Conservation (phyloP, 2,329 filamentous ascomycete species). For the Paracorniculantispora psalliotae region DNA sequence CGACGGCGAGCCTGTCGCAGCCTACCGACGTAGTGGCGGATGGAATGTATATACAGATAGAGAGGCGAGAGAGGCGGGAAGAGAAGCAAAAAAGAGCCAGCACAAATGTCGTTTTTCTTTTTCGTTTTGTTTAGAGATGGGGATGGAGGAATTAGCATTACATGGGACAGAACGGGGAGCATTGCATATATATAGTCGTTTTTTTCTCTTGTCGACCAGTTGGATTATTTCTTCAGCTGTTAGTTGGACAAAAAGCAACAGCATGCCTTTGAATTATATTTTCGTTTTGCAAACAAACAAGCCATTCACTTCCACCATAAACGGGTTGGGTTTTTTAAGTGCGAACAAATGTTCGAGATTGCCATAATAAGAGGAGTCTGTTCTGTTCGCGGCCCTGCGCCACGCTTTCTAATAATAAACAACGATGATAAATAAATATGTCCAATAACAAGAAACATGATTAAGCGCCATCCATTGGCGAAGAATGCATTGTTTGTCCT, state of each 20-base stretch:
- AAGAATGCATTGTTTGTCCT: neutral
- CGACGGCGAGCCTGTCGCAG: constrained; percentile 7
- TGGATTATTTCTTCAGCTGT: neutral
- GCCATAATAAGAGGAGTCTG: constrained; percentile 1
- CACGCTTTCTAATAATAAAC: neutral
- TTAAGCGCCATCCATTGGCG: too few species aligned
- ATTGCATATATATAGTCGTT: constrained; percentile 4
- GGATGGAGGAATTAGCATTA: neutral
- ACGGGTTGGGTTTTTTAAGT: too few species aligned
- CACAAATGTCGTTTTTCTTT: neutral
- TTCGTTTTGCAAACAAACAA: neutral
- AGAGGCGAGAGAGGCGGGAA: too few species aligned
- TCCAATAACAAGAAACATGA: neutral
- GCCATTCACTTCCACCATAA: too few species aligned
- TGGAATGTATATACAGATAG: constrained; percentile 8
- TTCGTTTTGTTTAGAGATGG: neutral
- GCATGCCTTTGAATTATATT: neutral
- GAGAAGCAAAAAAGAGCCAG: neutral
- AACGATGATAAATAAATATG: neutral
- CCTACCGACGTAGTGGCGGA: neutral
- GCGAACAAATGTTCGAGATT: too few species aligned
- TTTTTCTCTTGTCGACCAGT: neutral
- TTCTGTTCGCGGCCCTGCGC: neutral
- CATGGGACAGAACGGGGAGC: neutral
- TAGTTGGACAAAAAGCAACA: neutral